These are phyloP conservation scores for Solanum verrucosum DNA, from an alignment of 257 asterid genomes.

Conservation along the genomic window DNA sequence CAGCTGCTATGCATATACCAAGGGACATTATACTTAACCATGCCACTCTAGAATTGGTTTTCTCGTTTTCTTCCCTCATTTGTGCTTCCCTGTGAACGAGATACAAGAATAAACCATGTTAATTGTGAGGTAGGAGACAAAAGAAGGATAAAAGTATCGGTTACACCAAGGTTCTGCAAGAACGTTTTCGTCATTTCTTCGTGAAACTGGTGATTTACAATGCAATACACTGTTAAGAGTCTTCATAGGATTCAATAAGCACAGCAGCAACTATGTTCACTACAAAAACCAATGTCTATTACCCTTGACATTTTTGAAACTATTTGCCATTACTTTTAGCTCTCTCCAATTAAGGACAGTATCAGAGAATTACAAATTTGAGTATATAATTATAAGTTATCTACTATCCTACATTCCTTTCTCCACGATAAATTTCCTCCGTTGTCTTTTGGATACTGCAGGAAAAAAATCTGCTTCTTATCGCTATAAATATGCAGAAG, in stretches of 20 bases:
- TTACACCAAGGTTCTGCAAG: not conserved
- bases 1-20: conserved; percentile 39
- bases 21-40: conserved; percentile 51
- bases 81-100: conserved; percentile 49
- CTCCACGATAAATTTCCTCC: not conserved
- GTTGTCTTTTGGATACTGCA: not conserved
- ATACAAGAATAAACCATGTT: not conserved
- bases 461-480: not conserved
- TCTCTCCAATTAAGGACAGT: not conserved
- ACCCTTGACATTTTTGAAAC: not conserved
- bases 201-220: not conserved
- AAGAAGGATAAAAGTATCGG: not conserved
- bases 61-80: conserved; percentile 62
- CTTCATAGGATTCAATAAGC: not conserved
- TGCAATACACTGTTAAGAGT: not conserved
- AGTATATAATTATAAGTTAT: not conserved
- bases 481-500: not conserved
- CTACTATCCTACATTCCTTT: not conserved
- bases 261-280: not conserved
- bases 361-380: not conserved
- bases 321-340: not conserved
- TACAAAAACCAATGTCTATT: not conserved
- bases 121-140: not conserved
- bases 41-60: conserved; percentile 59
- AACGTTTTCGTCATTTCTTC: not conserved